Percentiles rank a stretch among this genome's conserved stretches.
Evolutionary conservation across 768 basidiomycete genomes (phyloP).

Genomic region (Russula virescens): DNA sequence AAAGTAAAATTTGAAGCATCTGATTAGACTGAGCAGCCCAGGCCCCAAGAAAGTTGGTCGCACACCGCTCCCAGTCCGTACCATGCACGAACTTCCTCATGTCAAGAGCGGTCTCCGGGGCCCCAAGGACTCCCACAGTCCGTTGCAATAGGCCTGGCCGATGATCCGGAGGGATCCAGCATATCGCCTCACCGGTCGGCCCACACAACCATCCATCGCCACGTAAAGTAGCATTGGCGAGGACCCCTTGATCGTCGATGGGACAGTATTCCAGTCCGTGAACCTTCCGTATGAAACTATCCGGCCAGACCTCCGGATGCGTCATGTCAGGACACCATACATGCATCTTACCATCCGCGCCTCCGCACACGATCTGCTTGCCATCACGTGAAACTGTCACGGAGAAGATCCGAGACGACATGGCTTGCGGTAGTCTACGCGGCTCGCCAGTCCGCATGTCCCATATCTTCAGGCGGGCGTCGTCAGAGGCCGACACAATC

Average conservation of each 20-base stretch:
- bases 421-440: too few species aligned
- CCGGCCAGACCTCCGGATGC: conserved; percentile 5
- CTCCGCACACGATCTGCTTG: background rate
- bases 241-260: conserved; percentile 11
- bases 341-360: background rate
- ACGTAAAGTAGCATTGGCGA: background rate
- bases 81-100: conserved; percentile 10
- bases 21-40: too few species aligned
- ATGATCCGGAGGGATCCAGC: conserved; percentile 14
- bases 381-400: conserved; percentile 12
- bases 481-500: conserved; percentile 15
- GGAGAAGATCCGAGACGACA: too few species aligned
- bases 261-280: conserved; percentile 4
- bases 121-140: conserved; percentile 12
- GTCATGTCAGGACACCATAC: conserved; percentile 7
- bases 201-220: conserved; percentile 13
- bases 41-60: too few species aligned
- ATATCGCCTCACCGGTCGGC: background rate
- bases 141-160: conserved; percentile 9
- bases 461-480: conserved; percentile 7
- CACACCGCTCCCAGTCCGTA: conserved; percentile 8
- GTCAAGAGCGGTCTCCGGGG: conserved; percentile 6
- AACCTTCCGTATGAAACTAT: background rate
- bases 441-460: conserved; percentile 14
- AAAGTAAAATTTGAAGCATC: too few species aligned